Conservation (phyloP, 1,139 yeast species). For the Debaryomyces nepalensis region DNA sequence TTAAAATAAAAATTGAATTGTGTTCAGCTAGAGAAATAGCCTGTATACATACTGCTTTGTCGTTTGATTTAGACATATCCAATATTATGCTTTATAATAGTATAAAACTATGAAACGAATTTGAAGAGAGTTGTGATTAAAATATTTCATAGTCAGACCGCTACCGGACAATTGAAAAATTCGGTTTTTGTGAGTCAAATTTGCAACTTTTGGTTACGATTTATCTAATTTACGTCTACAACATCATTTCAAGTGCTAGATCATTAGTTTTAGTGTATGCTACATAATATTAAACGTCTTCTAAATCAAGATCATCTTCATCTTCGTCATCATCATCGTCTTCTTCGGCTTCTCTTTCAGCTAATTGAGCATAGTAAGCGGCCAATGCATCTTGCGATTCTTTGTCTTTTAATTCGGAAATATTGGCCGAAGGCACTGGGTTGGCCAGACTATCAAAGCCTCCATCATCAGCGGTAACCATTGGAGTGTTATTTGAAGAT, state of each 20-base stretch:
- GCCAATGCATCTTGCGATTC: slow-evolving; percentile 81
- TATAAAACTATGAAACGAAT: not conserved
- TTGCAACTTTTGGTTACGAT: slow-evolving; percentile 1
- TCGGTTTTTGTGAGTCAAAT: slow-evolving; percentile 6
- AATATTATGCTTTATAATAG: slow-evolving; percentile 1
- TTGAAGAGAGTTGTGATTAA: not conserved
- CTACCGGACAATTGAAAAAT: slow-evolving; percentile 11
- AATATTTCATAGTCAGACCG: slow-evolving; percentile 3
- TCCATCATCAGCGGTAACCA: not conserved
- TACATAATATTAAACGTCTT: slow-evolving; percentile 36
- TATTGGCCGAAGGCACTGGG: slow-evolving; percentile 15
- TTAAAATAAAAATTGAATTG: not conserved
- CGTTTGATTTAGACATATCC: slow-evolving; percentile 4
- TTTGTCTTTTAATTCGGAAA: slow-evolving; percentile 51
- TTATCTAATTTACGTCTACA: not conserved
- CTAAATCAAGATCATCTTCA: slow-evolving; percentile 56
- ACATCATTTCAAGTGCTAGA: not conserved
- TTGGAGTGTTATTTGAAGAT: slow-evolving; percentile 11
- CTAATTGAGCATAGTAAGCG: slow-evolving; percentile 75
- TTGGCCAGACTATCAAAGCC: not conserved
- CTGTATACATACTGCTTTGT: slow-evolving; percentile 6
- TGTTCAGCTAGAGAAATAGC: not conserved
- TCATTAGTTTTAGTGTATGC: slow-evolving; percentile 4
- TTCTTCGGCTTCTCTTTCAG: slow-evolving; percentile 63
- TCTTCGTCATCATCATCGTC: slow-evolving; percentile 63